Evolutionary conservation across 768 basidiomycete genomes (phyloP), one percentile per base, ranked within the genome.

Genomic region (Lactarius sp.): DNA sequence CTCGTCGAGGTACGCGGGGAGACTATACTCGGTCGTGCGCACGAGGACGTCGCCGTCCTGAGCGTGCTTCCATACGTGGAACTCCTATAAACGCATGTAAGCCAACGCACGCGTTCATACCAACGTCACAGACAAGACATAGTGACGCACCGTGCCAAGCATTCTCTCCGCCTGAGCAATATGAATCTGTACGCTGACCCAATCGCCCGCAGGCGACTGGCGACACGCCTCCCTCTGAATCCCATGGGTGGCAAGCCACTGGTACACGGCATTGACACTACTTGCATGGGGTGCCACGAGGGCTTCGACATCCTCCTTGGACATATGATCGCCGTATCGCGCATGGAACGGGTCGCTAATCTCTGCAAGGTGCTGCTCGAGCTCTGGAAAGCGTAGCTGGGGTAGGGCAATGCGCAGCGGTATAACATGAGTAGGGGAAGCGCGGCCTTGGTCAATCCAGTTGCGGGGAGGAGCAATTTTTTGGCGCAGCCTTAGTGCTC

Each of bases 121-220:
- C 20, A 27, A 14, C n/a, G 22, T 20, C 27, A 2, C 8, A 37
- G 44, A 33, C 56, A 10, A 36, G 18, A 3, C 9, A 20, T 12
- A 16, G 31, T 5, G 16, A 61, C 66, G 3, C 13, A 85, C 85
- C 41, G 87, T 83, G 65, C 80, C 73, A 16, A 88, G 78, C 80
- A 88, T 82, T 62, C 80, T 74, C 71, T 88, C 86, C 0, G 81
- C 85, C 47, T 82, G 65, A 36, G 73, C 68, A 42, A 88, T 77
- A 0, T 85, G 79, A 10, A 85, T 71, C 5, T 73, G 80, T 51
- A 86, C 69, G 2, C 76, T 82, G 8, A 86, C 72, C 85, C 85
- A 88, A 63, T 87, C 86, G 55, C 80, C 77, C 1, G 86, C 84
- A 1, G 85, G 78, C 5, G 85, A 85, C 9, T 79, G 78, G 55